Percentiles rank a stretch among this genome's conserved stretches.
These are phyloP conservation scores for Talaromyces verruculosus DNA, from an alignment of 2,329 filamentous ascomycete genomes.

Conservation along the genomic window DNA sequence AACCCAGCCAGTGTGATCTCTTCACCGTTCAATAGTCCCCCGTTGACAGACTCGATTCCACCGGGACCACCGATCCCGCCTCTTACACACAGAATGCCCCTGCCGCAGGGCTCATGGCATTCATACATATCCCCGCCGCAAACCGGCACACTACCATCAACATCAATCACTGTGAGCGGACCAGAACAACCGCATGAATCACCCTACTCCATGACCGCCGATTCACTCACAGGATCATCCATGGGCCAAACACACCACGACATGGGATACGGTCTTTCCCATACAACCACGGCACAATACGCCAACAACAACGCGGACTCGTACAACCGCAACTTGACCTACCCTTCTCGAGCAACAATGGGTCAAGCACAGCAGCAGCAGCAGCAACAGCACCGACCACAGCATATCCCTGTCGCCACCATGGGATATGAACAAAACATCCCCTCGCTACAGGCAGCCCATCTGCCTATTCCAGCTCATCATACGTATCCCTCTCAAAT, in stretches of 20 bases:
- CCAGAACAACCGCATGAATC: constrained; percentile 4
- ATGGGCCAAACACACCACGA: constrained; percentile 13
- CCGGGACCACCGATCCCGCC: constrained; percentile 19
- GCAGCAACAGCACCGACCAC: constrained; percentile 14
- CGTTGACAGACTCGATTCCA: constrained; percentile 13
- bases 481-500: constrained; percentile 14
- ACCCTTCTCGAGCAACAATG: constrained; percentile 10
- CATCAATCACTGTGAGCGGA: background rate
- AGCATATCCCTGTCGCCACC: constrained; percentile 11
- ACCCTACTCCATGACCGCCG: constrained; percentile 4
- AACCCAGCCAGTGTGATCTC: constrained; percentile 21
- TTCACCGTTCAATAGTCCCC: constrained; percentile 21
- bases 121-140: constrained; percentile 14
- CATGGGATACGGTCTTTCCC: constrained; percentile 11
- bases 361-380: background rate
- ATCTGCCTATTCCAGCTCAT: constrained; percentile 11
- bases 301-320: constrained; percentile 3
- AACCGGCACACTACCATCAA: background rate
- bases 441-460: constrained; percentile 7
- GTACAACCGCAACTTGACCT: constrained; percentile 9
- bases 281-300: constrained; percentile 12
- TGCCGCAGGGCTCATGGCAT: constrained; percentile 22
- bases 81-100: constrained; percentile 17
- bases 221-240: constrained; percentile 6
- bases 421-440: constrained; percentile 18